Evolutionary conservation across 2,329 filamentous ascomycete species (phyloP).

Genomic region (Alternaria conjuncta): DNA sequence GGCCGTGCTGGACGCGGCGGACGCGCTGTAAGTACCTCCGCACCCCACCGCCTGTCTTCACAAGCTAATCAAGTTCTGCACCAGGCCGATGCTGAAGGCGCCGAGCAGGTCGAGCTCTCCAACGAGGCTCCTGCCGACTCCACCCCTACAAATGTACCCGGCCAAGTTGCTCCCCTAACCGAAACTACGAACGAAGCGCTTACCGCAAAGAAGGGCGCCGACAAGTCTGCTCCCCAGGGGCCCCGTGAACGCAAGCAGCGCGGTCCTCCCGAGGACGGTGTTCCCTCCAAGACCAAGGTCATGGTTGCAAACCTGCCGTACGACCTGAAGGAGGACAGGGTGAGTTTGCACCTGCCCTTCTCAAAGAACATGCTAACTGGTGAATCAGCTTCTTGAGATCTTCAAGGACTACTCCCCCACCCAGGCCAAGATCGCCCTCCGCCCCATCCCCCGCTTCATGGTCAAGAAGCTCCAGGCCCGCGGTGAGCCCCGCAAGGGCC

Average conservation of each 20-base stretch:
- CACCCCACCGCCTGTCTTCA: background rate
- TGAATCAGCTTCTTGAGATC: constrained; percentile 86
- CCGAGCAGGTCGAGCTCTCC: constrained; percentile 54
- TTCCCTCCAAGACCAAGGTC: constrained; percentile 98
- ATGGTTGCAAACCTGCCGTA: constrained; percentile 99
- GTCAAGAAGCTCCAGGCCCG: constrained; percentile 99
- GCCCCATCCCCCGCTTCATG: constrained; percentile 99
- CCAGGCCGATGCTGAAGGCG: constrained; percentile 55
- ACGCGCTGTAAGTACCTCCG: constrained; percentile 64
- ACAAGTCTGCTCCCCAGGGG: constrained; percentile 56
- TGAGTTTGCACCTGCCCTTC: constrained; percentile 52
- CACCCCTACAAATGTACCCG: constrained; percentile 58
- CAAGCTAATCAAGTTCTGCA: constrained; percentile 8
- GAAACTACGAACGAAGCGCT: constrained; percentile 61
- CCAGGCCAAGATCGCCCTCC: constrained; percentile 97
- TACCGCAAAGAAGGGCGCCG: constrained; percentile 61
- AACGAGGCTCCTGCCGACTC: constrained; percentile 53
- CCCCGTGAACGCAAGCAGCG: constrained; percentile 75
- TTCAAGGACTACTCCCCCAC: constrained; percentile 91
- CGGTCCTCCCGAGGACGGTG: constrained; percentile 94
- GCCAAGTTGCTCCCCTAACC: constrained; percentile 58
- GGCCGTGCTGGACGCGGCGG: constrained; percentile 68
- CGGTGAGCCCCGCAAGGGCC: constrained; percentile 97
- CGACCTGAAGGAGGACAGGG: constrained; percentile 96
- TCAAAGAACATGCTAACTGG: background rate